Evolutionary conservation across 768 basidiomycete species (phyloP), one percentile per base, ranked within the genome.

Genomic region (Tulasnella sp.): DNA sequence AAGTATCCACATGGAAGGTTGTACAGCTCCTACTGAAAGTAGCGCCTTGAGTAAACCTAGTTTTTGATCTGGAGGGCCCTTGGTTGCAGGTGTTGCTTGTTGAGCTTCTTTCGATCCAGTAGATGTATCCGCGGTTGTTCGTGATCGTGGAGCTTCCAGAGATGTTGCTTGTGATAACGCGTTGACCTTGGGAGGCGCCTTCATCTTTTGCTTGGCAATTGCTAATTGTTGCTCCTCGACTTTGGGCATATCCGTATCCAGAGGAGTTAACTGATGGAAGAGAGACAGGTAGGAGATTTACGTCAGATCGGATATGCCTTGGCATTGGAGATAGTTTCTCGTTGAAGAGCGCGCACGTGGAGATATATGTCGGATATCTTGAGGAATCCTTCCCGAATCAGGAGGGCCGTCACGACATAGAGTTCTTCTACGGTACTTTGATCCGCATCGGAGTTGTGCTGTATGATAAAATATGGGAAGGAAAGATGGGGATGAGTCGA

Each of bases 351-450:
- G n/a, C 81, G 58, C 61, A 92, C 90, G 67, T 98, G 92, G n/a
- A 85, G 78, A 66, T 90, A 90, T 9, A 99, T 66, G 62, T 95
- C 93, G 61, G 89, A 81, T 7, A 93, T 65, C 3, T 79, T 75
- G 50, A 98, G 75, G 61, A 92, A 84, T 2, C 84, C 83, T 66
- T 96, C 86, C 22, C 86, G 82, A 57, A 98, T 86, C 33, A 98
- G 69, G 10, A 98, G 68, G 5, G 92, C 92, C 0, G 90, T 79
- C 19, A 83, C 74, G 31, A 91, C 72, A 59, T 83, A 86, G 12
- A 98, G 70, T 51, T 76, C 80, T 57, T 74, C 78, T 0, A 88
- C 83, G 0, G 77, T 72, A 4, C 66, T 54, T 57, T 91, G 84
- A 24, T 67, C 63, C 1, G 73, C 72, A 7, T 83, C 82, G 24